Base-by-base conservation (phyloP, 164 flowering plant species). In the Magnolia kwangsiensis region DNA sequence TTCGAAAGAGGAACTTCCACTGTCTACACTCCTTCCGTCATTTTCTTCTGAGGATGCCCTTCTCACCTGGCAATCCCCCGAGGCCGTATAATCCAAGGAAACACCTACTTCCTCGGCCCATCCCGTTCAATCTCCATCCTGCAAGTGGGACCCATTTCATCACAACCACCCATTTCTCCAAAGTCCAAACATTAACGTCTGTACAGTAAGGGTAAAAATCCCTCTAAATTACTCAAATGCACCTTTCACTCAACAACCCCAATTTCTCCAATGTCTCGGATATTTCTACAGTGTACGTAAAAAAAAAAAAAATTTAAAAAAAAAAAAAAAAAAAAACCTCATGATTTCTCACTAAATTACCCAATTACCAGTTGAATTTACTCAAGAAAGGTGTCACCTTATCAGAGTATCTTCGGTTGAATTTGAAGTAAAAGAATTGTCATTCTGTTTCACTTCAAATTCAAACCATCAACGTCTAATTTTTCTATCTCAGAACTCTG, bases 11-110 rank as follows among this genome's bases (percentile, higher is more conserved):
- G 59, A 70, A 24, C 59, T 70, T 23, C 63, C 68, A 10, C 45
- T 37, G 10, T 37, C 27, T n/a, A 31, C 71, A 29, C 31, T 68
- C 24, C 1, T 5, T 58, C 18, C 20, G 14, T 31, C 55, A 23
- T 27, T 58, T 24, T 21, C 27, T 23, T 31, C 19, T 50, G 1
- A 13, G 59, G 45, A 72, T 72, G 50, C 66, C 67, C n/a, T 16
- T 9, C n/a, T 7, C 4, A 29, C 20, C 49, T 21, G 19, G 74
- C 67, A 73, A 45, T 21, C 27, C 75, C 37, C 24, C 51, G 11
- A 31, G 58, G 49, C 75, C 75, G 27, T 73, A 27, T 31, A 63
- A 29, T 63, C 67, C 75, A 63, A 73, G 75, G 37, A 73, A 61
- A 20, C 75, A 37, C 75, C 68, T 16, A 9, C 10, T 19, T 45